These are phyloP conservation scores for Aphanomyces euteiches DNA, from an alignment of 352 stramenopile genomes.

Conservation along the genomic window DNA sequence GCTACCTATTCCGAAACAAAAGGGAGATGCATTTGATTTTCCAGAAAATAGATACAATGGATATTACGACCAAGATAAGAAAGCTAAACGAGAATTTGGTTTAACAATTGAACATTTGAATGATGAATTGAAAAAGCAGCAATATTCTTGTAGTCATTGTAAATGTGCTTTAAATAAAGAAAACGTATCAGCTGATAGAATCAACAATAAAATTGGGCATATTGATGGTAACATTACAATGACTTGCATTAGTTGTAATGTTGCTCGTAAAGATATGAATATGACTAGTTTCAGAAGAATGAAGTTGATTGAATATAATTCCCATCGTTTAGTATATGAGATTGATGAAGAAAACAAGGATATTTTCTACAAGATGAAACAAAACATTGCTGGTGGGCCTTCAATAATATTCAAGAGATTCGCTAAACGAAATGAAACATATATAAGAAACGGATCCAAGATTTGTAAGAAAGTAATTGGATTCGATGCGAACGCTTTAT, in stretches of 20 bases:
- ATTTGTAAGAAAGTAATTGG: conserved; percentile 34
- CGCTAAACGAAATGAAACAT: conserved; percentile 36
- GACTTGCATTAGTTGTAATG: not conserved
- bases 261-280: no score
- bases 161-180: not conserved
- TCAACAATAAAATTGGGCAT: no score
- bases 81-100: conserved; percentile 31
- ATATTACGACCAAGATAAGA: conserved; percentile 33
- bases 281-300: conserved; percentile 24
- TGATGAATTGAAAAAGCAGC: conserved; percentile 31
- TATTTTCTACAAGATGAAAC: conserved; percentile 33
- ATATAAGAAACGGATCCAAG: conserved; percentile 32
- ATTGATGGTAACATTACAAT: conserved; percentile 30
- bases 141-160: conserved; percentile 35
- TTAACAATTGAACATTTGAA: conserved; percentile 33
- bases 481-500: conserved; percentile 36
- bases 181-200: no score
- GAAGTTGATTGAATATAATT: conserved; percentile 34
- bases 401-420: conserved; percentile 31
- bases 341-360: conserved; percentile 34
- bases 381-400: conserved; percentile 31
- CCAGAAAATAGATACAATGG: conserved; percentile 22
- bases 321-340: conserved; percentile 29
- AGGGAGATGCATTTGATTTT: not conserved
- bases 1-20: not conserved